Percentiles rank a stretch among this genome's conserved stretches.
phyloP scores from a whole-genome alignment of 768 basidiomycete species.

The Fomitopsis pulvina region DNA sequence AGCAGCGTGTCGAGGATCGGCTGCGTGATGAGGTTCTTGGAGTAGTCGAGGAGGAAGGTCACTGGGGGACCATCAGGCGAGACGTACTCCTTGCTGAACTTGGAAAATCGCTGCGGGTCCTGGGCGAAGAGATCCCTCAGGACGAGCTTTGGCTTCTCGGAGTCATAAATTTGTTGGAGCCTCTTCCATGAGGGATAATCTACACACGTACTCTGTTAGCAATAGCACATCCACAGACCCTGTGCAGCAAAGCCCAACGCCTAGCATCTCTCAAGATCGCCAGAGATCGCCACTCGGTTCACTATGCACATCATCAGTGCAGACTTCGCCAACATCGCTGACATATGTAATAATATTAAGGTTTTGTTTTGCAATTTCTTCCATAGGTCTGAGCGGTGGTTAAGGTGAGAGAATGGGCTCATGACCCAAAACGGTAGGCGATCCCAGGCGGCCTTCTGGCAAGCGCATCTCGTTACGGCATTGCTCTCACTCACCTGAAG shows the following conservation, averaged over 20 bases:
- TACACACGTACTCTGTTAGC: slow-evolving; percentile 23
- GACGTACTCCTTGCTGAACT: slow-evolving; percentile 74
- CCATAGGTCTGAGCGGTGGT: too few species aligned
- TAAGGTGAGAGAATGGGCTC: too few species aligned
- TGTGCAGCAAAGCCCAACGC: too few species aligned
- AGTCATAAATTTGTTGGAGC: slow-evolving; percentile 78
- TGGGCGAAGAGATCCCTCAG: slow-evolving; percentile 90
- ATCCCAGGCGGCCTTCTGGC: neutral
- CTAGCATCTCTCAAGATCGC: too few species aligned
- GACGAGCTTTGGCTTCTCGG: slow-evolving; percentile 64
- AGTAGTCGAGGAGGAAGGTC: slow-evolving; percentile 90
- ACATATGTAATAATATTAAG: too few species aligned
- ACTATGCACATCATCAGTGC: too few species aligned
- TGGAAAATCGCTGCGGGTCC: slow-evolving; percentile 82
- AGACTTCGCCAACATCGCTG: too few species aligned
- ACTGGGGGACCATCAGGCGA: slow-evolving; percentile 59
- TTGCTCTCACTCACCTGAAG: slow-evolving; percentile 42
- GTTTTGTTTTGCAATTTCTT: too few species aligned
- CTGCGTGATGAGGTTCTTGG: slow-evolving; percentile 91
- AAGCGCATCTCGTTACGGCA: neutral
- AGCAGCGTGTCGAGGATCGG: slow-evolving; percentile 77
- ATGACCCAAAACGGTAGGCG: neutral
- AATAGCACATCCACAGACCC: too few species aligned
- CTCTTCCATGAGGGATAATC: slow-evolving; percentile 90
- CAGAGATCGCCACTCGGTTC: neutral